Conservation (phyloP, 1,284 basidiomycete species). For the Amylostereum chailletii region DNA sequence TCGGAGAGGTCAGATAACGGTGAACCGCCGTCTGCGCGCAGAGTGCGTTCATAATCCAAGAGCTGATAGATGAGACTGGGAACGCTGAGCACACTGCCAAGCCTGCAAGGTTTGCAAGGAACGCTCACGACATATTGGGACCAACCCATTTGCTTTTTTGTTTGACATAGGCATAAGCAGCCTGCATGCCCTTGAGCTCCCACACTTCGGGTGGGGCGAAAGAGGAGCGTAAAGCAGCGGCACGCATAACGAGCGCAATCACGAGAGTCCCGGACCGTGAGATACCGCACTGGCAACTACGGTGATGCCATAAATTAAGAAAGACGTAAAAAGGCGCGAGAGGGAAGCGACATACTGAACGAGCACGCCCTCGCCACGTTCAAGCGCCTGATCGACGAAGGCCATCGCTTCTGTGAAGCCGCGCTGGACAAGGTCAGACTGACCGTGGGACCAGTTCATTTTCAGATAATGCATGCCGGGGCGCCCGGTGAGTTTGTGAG, state of each 20-base stretch:
- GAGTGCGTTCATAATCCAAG: constrained; percentile 84
- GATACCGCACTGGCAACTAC: constrained; percentile 92
- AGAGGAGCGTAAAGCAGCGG: constrained; percentile 67
- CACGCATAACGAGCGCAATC: constrained; percentile 93
- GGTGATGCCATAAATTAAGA: constrained; percentile 1
- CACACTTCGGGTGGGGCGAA: constrained; percentile 66
- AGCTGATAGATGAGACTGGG: constrained; percentile 91
- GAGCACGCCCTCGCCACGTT: constrained; percentile 70
- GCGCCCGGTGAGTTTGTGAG: constrained; percentile 55
- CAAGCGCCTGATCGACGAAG: constrained; percentile 73
- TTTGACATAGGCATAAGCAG: constrained; percentile 88
- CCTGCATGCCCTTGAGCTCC: constrained; percentile 85
- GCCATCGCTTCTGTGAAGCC: constrained; percentile 76
- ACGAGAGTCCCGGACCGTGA: constrained; percentile 90
- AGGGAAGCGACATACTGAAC: constrained; percentile 64
- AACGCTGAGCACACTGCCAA: constrained; percentile 6
- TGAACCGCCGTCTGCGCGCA: constrained; percentile 45
- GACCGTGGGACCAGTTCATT: constrained; percentile 91
- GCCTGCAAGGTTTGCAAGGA: background rate
- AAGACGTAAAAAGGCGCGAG: background rate
- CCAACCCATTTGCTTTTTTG: constrained; percentile 82
- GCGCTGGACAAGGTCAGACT: constrained; percentile 73
- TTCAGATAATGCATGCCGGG: constrained; percentile 87
- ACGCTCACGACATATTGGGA: constrained; percentile 90
- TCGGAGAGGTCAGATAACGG: constrained; percentile 47